Base-by-base conservation (phyloP, 495 filamentous ascomycete species). In the Hyaloscypha finlandica region DNA sequence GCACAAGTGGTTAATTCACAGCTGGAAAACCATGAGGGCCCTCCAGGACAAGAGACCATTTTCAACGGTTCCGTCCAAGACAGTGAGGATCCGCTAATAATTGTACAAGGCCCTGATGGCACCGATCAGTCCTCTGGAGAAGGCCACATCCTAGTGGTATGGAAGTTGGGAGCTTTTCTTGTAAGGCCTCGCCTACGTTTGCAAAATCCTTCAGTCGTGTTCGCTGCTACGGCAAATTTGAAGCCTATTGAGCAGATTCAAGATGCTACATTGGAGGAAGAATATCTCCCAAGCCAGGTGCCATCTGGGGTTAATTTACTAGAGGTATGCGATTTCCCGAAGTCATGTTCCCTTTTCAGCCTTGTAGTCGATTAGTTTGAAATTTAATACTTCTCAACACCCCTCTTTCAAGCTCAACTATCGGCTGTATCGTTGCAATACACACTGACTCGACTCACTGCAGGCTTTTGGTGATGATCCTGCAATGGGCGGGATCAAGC, bases 271-370 rank as follows among this genome's bases (percentile, higher is more conserved):
- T 66, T 76, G n/a, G 81, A 80, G 45, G 85, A 92, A 73, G 88
- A 91, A 60, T 94, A 96, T 75, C 85, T 97, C 64, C 89, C 88
- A 52, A 89, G 90, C 64, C 83, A 89, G 57, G 78, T 90, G 33
- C 89, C 93, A 8, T 86, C 89, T 4, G 92, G 91, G 1, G 81
- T 91, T 42, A 97, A 97, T 74, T 80, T 97, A 11, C 80, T 97
- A 0, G 90, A 94, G 74, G 65, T 68, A 59, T 32, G 60, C 35
- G 12, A 8, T 48, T 42, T 33, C 22, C 16, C 16, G 16, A 48
- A 19, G 11, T 48, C 16, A 14, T 11, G 16, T 48, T 48, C 42
- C 42, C 9, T 11, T 48, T 11, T 48, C 4, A 19, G 16, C 8
- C 9, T 14, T 48, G 4, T 48, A 19, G 9, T 48, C 16, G 16